Evolutionary conservation across 2,329 filamentous ascomycete species (phyloP).

Genomic region (Fusarium sp.): DNA sequence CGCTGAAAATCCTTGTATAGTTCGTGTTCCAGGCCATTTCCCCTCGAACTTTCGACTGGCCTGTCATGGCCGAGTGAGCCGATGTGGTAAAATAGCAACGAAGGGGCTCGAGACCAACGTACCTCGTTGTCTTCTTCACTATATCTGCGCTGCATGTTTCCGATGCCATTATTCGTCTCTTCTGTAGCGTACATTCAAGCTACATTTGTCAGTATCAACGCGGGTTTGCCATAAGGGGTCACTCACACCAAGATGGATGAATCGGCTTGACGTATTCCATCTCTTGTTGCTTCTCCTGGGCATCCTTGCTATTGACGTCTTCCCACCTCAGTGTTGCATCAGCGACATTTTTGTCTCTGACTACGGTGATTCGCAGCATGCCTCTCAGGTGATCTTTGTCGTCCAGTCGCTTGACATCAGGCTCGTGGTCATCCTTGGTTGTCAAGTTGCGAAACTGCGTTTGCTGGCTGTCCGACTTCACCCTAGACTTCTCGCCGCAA

Average conservation of each 20-base stretch:
- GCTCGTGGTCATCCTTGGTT: not conserved
- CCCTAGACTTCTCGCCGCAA: not conserved
- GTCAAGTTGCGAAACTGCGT: not conserved
- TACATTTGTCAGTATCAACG: not conserved
- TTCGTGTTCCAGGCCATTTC: not conserved
- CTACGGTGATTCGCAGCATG: not conserved
- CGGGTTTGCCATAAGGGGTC: not conserved
- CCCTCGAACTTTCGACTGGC: not conserved
- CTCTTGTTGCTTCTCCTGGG: not conserved
- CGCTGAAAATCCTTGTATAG: not conserved
- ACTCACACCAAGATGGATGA: not conserved
- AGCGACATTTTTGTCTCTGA: not conserved
- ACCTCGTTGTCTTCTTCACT: not conserved
- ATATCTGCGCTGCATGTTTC: not conserved
- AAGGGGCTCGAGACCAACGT: not conserved
- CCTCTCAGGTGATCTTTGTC: not conserved
- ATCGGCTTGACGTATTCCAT: not conserved
- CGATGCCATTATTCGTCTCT: rapidly evolving
- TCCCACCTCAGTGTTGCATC: not conserved
- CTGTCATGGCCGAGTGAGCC: not conserved
- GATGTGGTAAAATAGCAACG: rapidly evolving
- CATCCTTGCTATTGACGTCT: not conserved
- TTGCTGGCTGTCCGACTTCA: not conserved
- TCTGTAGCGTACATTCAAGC: not conserved
- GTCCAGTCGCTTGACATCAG: not conserved